Evolutionary conservation across 768 basidiomycete genomes (phyloP), one percentile per base, ranked within the genome.

Genomic region (Lactifluus rugatus): DNA sequence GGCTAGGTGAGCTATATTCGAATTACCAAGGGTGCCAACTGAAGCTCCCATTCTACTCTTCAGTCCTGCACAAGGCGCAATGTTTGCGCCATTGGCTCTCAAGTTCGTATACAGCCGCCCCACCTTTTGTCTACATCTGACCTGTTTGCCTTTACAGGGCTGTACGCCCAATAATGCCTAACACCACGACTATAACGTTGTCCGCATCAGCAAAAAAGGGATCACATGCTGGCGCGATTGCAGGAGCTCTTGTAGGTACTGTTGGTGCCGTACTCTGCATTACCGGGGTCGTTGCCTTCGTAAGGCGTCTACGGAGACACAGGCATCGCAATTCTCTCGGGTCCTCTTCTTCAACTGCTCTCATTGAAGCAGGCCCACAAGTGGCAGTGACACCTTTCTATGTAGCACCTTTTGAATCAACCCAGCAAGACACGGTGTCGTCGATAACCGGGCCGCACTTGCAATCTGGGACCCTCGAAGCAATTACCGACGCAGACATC

Each of bases 81-180:
- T 67, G 52, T 67, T 59, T 54, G 66, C 66, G 6, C 65, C 61
- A 21, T 48, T 67, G 11, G 65, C 66, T 21, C 46, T 63, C n/a
- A 61, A 39, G 66, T 67, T 31, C 48, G 66, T 57, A 8, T 31
- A 36, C 19, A 23, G 16, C 2, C 39, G 2, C 26, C 19, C 1
- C 21, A 47, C n/a, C 19, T 21, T 28, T n/a, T n/a, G 34, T 17
- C 26, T 5, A 25, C 28, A 6, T 1, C 32, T 55, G 23, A 55
- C 10, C 8, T 23, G 5, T 8, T 45, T 23, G 10, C 23, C 10
- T 17, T 37, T 21, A 19, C 49, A 60, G 58, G 17, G 45, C 7
- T 32, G 34, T 50, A 14, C 31, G 14, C 3, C 10, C 41, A 19
- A 61, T 62, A 48, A 23, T 13, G 8, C 17, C 36, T 10, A 52